Conservation (phyloP, 2,329 filamentous ascomycete species). For the Apiospora hydei region DNA sequence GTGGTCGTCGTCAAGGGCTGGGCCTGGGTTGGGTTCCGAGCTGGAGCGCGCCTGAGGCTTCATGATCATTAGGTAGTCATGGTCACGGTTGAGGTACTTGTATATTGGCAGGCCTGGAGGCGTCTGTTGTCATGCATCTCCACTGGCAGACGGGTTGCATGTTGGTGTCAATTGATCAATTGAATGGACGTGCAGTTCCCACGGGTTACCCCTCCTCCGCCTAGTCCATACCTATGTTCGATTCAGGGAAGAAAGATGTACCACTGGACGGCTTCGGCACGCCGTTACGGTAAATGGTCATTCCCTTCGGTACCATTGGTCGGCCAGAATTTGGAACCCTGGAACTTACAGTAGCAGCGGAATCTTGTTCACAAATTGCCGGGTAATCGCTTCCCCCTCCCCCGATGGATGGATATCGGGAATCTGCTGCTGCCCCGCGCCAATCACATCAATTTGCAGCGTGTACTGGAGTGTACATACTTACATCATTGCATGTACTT, state of each 20-base stretch:
- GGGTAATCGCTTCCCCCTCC: constrained; percentile 19
- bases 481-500: background rate
- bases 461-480: background rate
- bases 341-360: too few relatives aligned
- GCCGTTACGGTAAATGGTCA: constrained; percentile 9
- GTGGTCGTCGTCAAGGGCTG: constrained; percentile 8
- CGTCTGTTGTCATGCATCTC: background rate
- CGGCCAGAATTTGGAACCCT: background rate
- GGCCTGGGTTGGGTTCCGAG: too few relatives aligned
- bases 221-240: background rate
- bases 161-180: background rate
- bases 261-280: background rate
- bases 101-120: background rate
- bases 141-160: background rate
- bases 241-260: background rate
- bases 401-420: background rate
- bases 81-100: background rate
- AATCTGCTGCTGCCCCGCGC: background rate
- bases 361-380: background rate
- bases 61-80: background rate
- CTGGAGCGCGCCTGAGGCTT: background rate
- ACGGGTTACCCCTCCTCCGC: background rate
- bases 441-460: background rate
- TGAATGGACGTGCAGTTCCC: background rate
- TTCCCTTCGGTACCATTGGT: background rate